Evolutionary conservation across 495 filamentous ascomycete species (phyloP).

Genomic region (Tetracladium setigerum): DNA sequence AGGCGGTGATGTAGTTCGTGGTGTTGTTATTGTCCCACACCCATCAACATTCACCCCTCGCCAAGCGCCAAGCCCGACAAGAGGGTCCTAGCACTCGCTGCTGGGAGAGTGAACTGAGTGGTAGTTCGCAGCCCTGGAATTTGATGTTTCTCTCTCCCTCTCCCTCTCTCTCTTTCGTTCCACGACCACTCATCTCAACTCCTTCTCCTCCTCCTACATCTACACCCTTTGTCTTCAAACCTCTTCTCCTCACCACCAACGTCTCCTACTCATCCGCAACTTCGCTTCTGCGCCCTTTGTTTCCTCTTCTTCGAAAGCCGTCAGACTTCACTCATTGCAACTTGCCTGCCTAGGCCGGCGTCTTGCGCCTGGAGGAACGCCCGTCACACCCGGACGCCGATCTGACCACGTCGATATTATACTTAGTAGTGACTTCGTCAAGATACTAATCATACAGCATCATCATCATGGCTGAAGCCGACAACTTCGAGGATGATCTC

Average conservation of each 20-base stretch:
- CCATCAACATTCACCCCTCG: neutral
- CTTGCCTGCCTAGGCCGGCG: too few species aligned
- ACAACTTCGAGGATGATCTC: constrained; percentile 93
- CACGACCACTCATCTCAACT: too few species aligned
- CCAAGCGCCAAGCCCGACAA: neutral
- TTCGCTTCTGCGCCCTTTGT: constrained; percentile 5
- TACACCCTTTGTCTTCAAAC: neutral
- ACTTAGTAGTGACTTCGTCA: too few species aligned
- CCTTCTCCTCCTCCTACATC: too few species aligned
- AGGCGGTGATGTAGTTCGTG: neutral
- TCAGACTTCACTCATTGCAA: neutral
- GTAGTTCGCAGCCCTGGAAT: too few species aligned
- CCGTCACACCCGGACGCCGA: too few species aligned
- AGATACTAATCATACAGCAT: neutral
- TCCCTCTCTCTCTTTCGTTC: too few species aligned
- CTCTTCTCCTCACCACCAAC: constrained; percentile 4
- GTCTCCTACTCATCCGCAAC: neutral
- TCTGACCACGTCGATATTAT: too few species aligned
- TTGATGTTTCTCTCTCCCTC: too few species aligned
- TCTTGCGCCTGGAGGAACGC: too few species aligned
- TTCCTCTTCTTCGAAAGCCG: constrained; percentile 1
- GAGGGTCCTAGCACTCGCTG: too few species aligned
- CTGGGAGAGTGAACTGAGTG: too few species aligned
- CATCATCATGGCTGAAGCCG: constrained; percentile 68
- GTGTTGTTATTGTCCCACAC: neutral